Evolutionary conservation across 2,329 filamentous ascomycete species (phyloP).

Genomic region (Scedosporium aurantiacum): DNA sequence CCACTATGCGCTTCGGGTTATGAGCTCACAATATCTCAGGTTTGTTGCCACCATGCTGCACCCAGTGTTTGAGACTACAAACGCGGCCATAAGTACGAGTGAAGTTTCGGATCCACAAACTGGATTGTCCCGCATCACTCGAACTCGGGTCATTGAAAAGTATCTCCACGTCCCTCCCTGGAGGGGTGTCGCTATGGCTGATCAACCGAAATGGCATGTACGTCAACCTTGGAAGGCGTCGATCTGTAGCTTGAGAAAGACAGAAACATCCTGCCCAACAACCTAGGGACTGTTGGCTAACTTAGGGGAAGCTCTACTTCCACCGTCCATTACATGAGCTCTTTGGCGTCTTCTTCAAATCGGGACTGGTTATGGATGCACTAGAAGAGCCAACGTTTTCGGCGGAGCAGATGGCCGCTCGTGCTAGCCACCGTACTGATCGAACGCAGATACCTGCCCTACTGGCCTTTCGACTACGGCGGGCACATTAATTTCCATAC

Average conservation of each 20-base stretch:
- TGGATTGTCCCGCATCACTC: conserved; percentile 22
- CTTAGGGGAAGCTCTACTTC: conserved; percentile 23
- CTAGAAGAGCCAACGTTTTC: conserved; percentile 36
- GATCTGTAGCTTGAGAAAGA: no score
- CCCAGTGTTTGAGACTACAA: conserved; percentile 36
- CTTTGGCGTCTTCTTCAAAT: conserved; percentile 29
- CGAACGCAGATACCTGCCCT: not conserved
- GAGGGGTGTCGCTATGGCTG: conserved; percentile 23
- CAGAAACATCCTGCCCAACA: not conserved
- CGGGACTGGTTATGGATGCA: conserved; percentile 30
- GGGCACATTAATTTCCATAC: no score
- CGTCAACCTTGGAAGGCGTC: not conserved
- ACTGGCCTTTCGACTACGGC: not conserved
- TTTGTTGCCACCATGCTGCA: conserved; percentile 37
- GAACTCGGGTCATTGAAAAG: conserved; percentile 25
- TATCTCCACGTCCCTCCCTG: conserved; percentile 31
- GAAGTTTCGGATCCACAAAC: conserved; percentile 23
- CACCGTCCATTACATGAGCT: conserved; percentile 34
- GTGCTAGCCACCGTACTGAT: not conserved
- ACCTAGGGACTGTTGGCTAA: not conserved
- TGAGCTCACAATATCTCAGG: conserved; percentile 13
- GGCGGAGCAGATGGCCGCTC: conserved; percentile 17
- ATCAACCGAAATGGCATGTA: conserved; percentile 24
- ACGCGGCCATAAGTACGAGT: conserved; percentile 26
- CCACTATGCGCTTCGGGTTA: not conserved